A percentile compares a stretch with the other conserved stretches of the same genome.
These are phyloP conservation scores for Dorcoceras hygrometricum DNA, from an alignment of 257 asterid genomes.

Conservation along the genomic window DNA sequence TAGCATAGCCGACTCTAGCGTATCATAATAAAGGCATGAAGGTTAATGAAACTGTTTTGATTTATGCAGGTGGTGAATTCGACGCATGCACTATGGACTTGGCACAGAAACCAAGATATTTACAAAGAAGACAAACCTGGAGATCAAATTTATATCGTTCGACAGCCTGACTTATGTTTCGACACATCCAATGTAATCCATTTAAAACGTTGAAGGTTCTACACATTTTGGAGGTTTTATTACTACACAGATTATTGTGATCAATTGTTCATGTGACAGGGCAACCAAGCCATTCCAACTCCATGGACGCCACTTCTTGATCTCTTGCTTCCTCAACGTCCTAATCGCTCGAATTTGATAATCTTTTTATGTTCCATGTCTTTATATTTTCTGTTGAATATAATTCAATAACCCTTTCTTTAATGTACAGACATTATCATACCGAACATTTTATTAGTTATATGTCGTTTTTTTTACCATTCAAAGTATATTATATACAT, in stretches of 20 bases:
- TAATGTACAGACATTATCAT: too few relatives aligned
- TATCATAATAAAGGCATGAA: too few relatives aligned
- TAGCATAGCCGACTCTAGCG: too few relatives aligned
- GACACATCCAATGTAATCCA: constrained; percentile 30
- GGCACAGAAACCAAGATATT: constrained; percentile 88
- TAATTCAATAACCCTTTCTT: neutral
- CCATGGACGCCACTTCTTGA: neutral
- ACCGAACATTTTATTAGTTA: too few relatives aligned
- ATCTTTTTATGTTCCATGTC: neutral
- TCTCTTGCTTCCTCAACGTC: neutral
- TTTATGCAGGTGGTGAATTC: constrained; percentile 60
- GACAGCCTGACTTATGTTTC: constrained; percentile 71
- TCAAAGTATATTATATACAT: too few relatives aligned
- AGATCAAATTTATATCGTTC: constrained; percentile 74
- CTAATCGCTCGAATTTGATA: neutral
- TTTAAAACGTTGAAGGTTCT: too few relatives aligned
- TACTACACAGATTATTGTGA: too few relatives aligned
- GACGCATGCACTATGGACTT: constrained; percentile 83
- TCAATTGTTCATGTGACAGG: neutral
- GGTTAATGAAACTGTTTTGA: neutral
- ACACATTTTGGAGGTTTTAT: too few relatives aligned
- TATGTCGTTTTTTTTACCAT: too few relatives aligned
- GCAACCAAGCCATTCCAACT: neutral
- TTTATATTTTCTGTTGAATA: neutral
- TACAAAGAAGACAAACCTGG: constrained; percentile 55